Conservation (phyloP, 164 flowering plant genomes). For the Sedum album region DNA sequence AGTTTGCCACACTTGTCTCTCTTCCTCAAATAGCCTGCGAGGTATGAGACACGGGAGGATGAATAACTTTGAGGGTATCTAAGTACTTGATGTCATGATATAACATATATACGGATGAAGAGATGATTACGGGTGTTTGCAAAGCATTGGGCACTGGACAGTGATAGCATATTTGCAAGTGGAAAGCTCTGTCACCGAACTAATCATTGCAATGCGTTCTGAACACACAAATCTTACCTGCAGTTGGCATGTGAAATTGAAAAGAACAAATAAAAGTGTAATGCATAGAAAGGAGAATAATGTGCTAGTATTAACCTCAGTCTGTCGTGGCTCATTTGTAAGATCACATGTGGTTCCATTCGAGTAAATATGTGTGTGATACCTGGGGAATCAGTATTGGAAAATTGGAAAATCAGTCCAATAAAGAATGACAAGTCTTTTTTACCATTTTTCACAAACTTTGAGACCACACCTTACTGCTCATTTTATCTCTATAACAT, state of each 20-base stretch:
- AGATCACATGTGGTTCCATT: constrained; percentile 93
- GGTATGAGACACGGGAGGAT: not conserved
- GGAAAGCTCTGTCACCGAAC: constrained; percentile 77
- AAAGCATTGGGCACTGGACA: constrained; percentile 77
- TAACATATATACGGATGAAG: no score
- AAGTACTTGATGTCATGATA: no score
- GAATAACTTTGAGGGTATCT: no score
- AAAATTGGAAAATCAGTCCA: not conserved
- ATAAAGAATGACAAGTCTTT: not conserved
- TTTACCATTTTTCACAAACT: not conserved
- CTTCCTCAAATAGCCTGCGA: constrained; percentile 76
- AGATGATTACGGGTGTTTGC: constrained; percentile 83
- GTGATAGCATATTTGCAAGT: constrained; percentile 96
- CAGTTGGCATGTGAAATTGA: constrained; percentile 9
- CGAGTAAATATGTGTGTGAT: constrained; percentile 80
- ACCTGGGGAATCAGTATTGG: no score
- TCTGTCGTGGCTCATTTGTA: constrained; percentile 76
- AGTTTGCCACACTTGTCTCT: constrained; percentile 70
- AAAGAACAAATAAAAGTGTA: not conserved
- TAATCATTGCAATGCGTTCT: constrained; percentile 75
- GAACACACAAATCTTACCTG: constrained; percentile 96
- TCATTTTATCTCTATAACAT: not conserved
- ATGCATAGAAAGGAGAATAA: not conserved
- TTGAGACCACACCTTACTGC: not conserved
- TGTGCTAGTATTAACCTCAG: constrained; percentile 47